Conservation (phyloP, 1,139 yeast species). For the Suhomyces choctaworum region DNA sequence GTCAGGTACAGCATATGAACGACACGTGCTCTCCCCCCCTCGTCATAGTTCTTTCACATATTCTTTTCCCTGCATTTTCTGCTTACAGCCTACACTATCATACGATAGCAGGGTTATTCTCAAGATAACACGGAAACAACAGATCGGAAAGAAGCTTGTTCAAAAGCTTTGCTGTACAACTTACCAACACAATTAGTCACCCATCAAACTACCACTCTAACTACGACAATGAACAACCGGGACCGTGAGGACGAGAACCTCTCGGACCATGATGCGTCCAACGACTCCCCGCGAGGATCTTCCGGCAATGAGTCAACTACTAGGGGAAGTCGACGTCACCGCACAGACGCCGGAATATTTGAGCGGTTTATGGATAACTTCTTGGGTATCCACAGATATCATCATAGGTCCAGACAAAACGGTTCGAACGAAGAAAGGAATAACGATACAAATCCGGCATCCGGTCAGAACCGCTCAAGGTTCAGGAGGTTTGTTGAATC, state of each 20-base stretch:
- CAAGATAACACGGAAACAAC: too few species aligned
- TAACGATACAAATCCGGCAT: background rate
- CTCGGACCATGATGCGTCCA: background rate
- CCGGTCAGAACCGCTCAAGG: conserved; percentile 1
- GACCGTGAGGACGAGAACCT: background rate
- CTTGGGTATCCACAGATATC: conserved; percentile 13
- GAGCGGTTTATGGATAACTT: conserved; percentile 20
- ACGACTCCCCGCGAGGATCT: background rate
- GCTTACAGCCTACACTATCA: too few species aligned
- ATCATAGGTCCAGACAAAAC: conserved; percentile 1
- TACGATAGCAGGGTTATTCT: too few species aligned
- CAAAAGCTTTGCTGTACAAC: too few species aligned
- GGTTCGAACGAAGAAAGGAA: background rate
- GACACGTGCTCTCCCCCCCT: too few species aligned
- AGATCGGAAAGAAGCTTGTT: too few species aligned
- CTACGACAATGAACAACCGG: background rate
- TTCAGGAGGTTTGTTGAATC: conserved; percentile 4
- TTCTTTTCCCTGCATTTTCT: too few species aligned
- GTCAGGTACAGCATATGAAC: too few species aligned
- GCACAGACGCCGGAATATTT: conserved; percentile 16
- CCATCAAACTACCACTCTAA: too few species aligned
- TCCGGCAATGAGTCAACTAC: background rate
- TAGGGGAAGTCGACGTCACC: conserved; percentile 8
- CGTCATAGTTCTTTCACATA: too few species aligned
- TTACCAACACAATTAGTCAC: too few species aligned